phyloP scores from a whole-genome alignment of 805 yeast species.

The Myxozyma mucilagina region DNA sequence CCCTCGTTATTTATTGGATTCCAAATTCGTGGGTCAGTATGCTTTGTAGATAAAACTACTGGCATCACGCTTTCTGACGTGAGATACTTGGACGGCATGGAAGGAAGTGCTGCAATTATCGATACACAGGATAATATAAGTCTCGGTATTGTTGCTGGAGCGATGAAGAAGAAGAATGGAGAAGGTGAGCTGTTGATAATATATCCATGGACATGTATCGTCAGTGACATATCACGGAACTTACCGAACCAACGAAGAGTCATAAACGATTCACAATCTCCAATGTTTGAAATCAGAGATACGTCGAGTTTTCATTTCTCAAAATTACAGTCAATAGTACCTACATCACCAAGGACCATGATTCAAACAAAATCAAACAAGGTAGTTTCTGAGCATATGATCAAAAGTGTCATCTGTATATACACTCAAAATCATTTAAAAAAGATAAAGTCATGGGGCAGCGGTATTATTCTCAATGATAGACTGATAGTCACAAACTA shows the following conservation, averaged over 20 bases:
- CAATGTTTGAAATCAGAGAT: neutral
- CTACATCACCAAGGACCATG: neutral
- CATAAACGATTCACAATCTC: neutral
- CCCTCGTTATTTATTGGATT: slow-evolving; percentile 18
- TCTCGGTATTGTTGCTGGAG: slow-evolving; percentile 17
- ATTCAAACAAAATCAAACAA: neutral
- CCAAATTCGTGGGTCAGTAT: slow-evolving; percentile 1
- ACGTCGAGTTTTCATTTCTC: neutral
- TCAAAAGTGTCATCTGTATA: slow-evolving; percentile 5
- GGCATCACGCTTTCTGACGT: slow-evolving; percentile 7
- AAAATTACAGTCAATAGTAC: neutral
- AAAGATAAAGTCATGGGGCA: slow-evolving; percentile 13
- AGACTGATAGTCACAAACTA: slow-evolving; percentile 14
- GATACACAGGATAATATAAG: neutral
- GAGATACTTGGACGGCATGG: slow-evolving; percentile 18
- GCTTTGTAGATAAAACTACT: neutral
- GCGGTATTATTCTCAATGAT: slow-evolving; percentile 10
- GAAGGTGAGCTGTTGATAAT: slow-evolving; percentile 21
- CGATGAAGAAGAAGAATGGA: slow-evolving; percentile 10
- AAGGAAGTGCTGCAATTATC: slow-evolving; percentile 15
- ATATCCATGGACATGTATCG: slow-evolving; percentile 13
- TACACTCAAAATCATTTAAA: neutral
- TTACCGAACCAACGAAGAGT: no score
- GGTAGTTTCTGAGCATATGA: neutral
- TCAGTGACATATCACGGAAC: neutral